Base-by-base conservation (phyloP, 139 green algal species). In the Chlamydomonas sp. region DNA sequence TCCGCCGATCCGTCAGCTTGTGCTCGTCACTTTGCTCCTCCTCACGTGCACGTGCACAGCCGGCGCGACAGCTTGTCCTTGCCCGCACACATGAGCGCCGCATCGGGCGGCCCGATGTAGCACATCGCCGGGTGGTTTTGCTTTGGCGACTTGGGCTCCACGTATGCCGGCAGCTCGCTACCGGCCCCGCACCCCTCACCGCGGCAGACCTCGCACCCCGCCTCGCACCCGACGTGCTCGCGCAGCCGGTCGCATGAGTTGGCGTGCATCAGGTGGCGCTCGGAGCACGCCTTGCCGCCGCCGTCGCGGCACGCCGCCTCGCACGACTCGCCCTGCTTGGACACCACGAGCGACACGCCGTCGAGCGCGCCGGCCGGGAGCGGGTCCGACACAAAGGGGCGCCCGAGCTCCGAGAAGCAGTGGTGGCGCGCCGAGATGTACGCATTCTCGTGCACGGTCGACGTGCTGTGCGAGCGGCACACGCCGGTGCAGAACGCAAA, bases 391-490 rank as follows among this genome's bases (percentile, higher is more conserved):
- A 82, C 75, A 67, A 80, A 60, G 0, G 69, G 71, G 34, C 67
- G 64, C 43, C 84, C 79, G 24, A 81, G 80, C 35, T 73, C 66
- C 13, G 78, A 87, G 70, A 90, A 95, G 79, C 89, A 95, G 71
- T 90, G 81, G 35, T 87, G 83, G 20, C 81, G 70, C 1, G 78
- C 3, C 8, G 62, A 48, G 29, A 95, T 85, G 73, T 89, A 95
- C 0, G 83, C 77, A 61, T 95, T 95, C 65, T 95, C 89, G 33
- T 95, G 88, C 31, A 83, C 70, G 0, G 89, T 95, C 71, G 78
- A 89, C 31, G 68, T 59, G 22, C 76, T 80, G 26, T 82, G 83
- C 3, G 89, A 93, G 10, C 89, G 81, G 74, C n/a, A n/a, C n/a
- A n/a, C n/a, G n/a, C n/a, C n/a, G n/a, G n/a, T n/a, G n/a, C n/a